Evolutionary conservation across 345 rosid genomes (phyloP).

Genomic region (Adansonia digitata): DNA sequence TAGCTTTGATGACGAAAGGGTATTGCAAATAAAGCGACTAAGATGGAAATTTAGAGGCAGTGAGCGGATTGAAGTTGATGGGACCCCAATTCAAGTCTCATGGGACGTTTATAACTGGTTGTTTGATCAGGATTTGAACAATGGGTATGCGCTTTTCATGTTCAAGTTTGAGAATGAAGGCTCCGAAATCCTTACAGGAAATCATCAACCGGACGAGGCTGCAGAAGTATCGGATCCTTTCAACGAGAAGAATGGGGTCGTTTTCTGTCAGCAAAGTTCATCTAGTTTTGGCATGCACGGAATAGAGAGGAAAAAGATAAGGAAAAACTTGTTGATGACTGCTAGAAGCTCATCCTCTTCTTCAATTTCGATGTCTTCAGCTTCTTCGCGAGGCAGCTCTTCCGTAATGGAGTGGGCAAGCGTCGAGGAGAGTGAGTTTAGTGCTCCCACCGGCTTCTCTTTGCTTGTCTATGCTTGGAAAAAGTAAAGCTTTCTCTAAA

Average conservation of each 20-base stretch:
- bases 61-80: constrained; percentile 73
- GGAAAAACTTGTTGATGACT: constrained; percentile 54
- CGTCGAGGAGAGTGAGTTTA: constrained; percentile 51
- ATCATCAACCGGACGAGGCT: not conserved
- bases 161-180: constrained; percentile 64
- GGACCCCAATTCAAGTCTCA: constrained; percentile 63
- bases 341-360: constrained; percentile 71
- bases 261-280: constrained; percentile 36
- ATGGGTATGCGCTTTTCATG: constrained; percentile 73
- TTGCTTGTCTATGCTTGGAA: constrained; percentile 85
- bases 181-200: constrained; percentile 18
- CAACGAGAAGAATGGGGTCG: constrained; percentile 21
- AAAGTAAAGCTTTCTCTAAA: constrained; percentile 38
- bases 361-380: constrained; percentile 81
- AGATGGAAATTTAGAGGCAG: constrained; percentile 96
- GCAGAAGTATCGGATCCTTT: not conserved
- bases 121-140: constrained; percentile 37
- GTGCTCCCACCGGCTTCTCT: constrained; percentile 63
- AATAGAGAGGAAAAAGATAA: constrained; percentile 75
- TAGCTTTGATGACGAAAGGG: constrained; percentile 50
- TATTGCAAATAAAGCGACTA: constrained; percentile 61
- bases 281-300: constrained; percentile 49
- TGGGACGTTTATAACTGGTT: constrained; percentile 98
- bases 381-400: constrained; percentile 71
- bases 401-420: constrained; percentile 97